These are phyloP conservation scores for Harringtonia aguacate DNA, from an alignment of 2,329 filamentous ascomycete species.

Conservation along the genomic window DNA sequence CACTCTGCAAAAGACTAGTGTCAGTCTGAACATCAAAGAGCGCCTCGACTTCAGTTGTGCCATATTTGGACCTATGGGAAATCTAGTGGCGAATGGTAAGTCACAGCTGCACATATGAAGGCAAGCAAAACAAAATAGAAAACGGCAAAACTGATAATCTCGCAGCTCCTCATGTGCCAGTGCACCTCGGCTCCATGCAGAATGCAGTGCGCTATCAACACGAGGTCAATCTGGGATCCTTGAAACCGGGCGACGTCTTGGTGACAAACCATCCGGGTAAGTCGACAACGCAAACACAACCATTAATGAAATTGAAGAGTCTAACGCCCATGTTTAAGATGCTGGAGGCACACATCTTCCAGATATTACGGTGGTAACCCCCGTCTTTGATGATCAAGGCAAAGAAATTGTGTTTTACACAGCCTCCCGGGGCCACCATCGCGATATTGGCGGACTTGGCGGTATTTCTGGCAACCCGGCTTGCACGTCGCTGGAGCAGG, in stretches of 20 bases:
- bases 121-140: too few relatives aligned
- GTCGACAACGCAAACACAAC: too few relatives aligned
- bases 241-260: constrained; percentile 71
- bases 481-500: constrained; percentile 54
- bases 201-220: constrained; percentile 72
- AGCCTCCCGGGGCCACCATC: constrained; percentile 70
- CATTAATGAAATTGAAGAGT: too few relatives aligned
- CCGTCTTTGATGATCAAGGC: constrained; percentile 55
- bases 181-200: constrained; percentile 78
- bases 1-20: constrained; percentile 68
- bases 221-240: constrained; percentile 66
- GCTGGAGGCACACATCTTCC: constrained; percentile 74
- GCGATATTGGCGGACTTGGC: constrained; percentile 76
- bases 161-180: constrained; percentile 75
- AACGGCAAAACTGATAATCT: too few relatives aligned
- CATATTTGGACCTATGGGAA: constrained; percentile 67
- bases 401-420: constrained; percentile 74
- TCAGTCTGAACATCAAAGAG: constrained; percentile 73
- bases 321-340: too few relatives aligned
- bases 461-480: constrained; percentile 75
- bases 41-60: constrained; percentile 76
- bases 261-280: constrained; percentile 79
- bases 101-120: too few relatives aligned
- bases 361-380: constrained; percentile 73
- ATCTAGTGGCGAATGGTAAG: constrained; percentile 68